These are phyloP conservation scores for Aspergillus amoenus DNA, from an alignment of 2,329 filamentous ascomycete genomes.

Conservation along the genomic window DNA sequence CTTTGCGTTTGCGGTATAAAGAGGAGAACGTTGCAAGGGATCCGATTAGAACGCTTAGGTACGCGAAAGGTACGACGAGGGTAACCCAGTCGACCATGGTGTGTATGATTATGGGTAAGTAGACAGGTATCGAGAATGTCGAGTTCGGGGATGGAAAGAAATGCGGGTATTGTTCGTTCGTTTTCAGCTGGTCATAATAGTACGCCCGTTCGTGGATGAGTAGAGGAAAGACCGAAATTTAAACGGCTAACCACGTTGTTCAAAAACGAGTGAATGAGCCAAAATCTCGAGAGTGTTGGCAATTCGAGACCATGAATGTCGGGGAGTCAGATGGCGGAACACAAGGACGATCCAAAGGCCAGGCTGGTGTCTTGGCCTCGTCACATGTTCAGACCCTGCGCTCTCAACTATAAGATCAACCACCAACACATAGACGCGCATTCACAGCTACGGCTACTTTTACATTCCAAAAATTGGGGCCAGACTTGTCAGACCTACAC, in stretches of 20 bases:
- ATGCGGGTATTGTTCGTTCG: background rate
- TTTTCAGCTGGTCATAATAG: constrained; percentile 11
- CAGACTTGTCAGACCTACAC: background rate
- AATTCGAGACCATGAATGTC: background rate
- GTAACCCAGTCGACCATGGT: constrained; percentile 72
- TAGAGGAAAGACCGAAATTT: background rate
- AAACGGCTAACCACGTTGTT: background rate
- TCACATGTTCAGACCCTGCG: constrained; percentile 18
- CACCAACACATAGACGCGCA: background rate
- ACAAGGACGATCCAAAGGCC: constrained; percentile 22
- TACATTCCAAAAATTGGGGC: background rate
- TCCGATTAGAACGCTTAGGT: constrained; percentile 81
- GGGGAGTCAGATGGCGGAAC: background rate
- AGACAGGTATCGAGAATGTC: background rate
- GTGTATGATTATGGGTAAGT: constrained; percentile 16
- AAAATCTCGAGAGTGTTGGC: background rate
- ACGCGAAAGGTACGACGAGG: constrained; percentile 83
- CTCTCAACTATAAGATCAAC: background rate
- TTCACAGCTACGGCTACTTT: background rate
- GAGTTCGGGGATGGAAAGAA: background rate
- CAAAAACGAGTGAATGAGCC: background rate
- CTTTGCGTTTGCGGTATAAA: constrained; percentile 90
- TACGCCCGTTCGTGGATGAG: background rate
- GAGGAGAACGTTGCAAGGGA: constrained; percentile 89
- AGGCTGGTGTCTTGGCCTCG: constrained; percentile 28